Conservation (phyloP, 148 eudicot species). For the Rhododendron ovatum region DNA sequence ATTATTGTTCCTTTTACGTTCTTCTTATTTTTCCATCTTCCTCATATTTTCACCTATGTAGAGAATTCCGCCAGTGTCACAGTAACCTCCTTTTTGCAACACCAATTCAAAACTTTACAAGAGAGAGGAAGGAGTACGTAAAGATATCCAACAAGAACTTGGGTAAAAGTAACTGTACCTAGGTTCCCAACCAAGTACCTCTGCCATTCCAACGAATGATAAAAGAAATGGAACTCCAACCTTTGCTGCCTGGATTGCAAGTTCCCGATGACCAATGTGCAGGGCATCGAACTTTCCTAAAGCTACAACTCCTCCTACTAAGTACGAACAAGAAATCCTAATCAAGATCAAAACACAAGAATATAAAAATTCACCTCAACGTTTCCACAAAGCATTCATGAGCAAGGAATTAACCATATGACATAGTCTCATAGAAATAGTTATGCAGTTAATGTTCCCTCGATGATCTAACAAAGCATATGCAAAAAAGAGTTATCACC, state of each 20-base stretch:
- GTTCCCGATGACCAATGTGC: conserved; percentile 94
- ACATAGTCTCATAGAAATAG: background rate
- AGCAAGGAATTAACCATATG: background rate
- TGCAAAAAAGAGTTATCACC: background rate
- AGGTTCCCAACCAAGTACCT: conserved; percentile 94
- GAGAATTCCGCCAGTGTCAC: background rate
- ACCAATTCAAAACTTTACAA: background rate
- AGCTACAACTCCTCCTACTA: conserved; percentile 86
- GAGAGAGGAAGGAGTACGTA: background rate
- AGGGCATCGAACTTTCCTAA: conserved; percentile 98
- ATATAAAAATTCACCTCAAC: background rate
- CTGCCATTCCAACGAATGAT: conserved; percentile 95
- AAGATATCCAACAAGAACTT: background rate
- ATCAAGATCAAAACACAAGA: background rate
- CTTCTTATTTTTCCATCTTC: background rate
- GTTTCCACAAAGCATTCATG: background rate
- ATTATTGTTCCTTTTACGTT: background rate
- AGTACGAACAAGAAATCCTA: conserved; percentile 10
- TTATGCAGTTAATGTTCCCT: background rate
- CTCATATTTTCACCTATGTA: background rate
- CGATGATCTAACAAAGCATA: background rate
- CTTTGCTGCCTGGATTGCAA: conserved; percentile 88
- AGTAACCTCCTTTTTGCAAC: background rate
- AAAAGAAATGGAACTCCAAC: conserved; percentile 77
- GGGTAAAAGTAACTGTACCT: conserved; percentile 41